Evolutionary conservation across 495 filamentous ascomycete species (phyloP).

Genomic region (Tuber umbilicatum): DNA sequence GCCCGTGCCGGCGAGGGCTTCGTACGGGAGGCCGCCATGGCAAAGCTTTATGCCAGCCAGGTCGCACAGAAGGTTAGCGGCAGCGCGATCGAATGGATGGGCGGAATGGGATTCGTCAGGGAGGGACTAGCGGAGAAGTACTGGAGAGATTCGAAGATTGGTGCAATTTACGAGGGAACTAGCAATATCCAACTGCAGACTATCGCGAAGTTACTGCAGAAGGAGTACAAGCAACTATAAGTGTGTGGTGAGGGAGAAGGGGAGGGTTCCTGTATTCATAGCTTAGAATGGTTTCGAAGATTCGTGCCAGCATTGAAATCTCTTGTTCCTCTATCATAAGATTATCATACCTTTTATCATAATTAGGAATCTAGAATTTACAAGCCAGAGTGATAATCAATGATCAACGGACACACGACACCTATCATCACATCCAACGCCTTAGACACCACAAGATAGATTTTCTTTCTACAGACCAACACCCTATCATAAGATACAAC

Average conservation of each 20-base stretch:
- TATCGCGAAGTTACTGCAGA: constrained; percentile 88
- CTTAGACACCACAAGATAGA: background rate
- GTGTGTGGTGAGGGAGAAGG: background rate
- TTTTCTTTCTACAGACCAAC: background rate
- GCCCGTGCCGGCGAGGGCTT: constrained; percentile 59
- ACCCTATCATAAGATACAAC: background rate
- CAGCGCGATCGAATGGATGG: constrained; percentile 95
- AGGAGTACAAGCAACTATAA: constrained; percentile 64
- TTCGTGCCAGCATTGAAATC: background rate
- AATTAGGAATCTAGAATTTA: background rate
- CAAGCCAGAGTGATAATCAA: background rate
- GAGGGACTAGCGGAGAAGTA: constrained; percentile 98
- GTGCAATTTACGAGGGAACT: constrained; percentile 89
- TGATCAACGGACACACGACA: background rate
- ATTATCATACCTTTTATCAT: background rate
- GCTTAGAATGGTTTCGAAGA: background rate
- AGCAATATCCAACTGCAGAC: constrained; percentile 82
- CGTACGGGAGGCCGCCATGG: constrained; percentile 94
- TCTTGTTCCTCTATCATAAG: background rate
- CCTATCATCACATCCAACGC: background rate
- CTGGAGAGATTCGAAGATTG: constrained; percentile 97
- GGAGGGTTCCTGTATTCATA: background rate
- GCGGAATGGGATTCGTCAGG: constrained; percentile 91
- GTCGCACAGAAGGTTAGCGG: constrained; percentile 83
- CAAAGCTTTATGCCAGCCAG: constrained; percentile 90